phyloP scores from a whole-genome alignment of 1,284 basidiomycete genomes.

The Naganishia sp. region DNA sequence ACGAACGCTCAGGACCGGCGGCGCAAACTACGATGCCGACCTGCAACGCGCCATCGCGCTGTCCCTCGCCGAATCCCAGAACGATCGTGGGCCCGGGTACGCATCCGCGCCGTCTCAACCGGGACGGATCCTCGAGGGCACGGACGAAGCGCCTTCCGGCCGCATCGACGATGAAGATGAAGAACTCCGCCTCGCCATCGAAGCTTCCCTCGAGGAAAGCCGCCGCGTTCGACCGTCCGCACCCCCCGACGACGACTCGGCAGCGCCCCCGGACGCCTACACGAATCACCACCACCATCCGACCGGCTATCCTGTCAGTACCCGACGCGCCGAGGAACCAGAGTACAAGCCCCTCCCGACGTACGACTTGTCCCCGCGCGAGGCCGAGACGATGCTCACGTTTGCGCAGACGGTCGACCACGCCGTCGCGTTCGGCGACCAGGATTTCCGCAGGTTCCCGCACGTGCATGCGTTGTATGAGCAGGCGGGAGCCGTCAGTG shows the following conservation, averaged over 20 bases:
- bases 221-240: conserved; percentile 76
- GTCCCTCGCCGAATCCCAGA: conserved; percentile 76
- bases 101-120: conserved; percentile 61
- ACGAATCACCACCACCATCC: neutral
- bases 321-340: neutral
- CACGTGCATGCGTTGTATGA: conserved; percentile 80
- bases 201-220: conserved; percentile 86
- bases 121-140: conserved; percentile 33
- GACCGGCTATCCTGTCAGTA: neutral
- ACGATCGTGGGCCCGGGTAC: conserved; percentile 58
- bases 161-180: conserved; percentile 83
- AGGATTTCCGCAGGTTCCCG: conserved; percentile 74
- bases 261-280: neutral
- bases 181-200: conserved; percentile 90
- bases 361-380: conserved; percentile 75
- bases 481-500: conserved; percentile 75
- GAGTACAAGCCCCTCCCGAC: conserved; percentile 58
- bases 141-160: conserved; percentile 54
- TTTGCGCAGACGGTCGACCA: conserved; percentile 88
- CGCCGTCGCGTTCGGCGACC: conserved; percentile 72
- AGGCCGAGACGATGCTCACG: conserved; percentile 79
- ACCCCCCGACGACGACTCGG: conserved; percentile 58
- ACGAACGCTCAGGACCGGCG: conserved; percentile 42
- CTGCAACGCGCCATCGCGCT: conserved; percentile 91
- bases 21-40: conserved; percentile 78